Evolutionary conservation across 2,329 filamentous ascomycete species (phyloP).

Genomic region (Cercospora brassicicola): DNA sequence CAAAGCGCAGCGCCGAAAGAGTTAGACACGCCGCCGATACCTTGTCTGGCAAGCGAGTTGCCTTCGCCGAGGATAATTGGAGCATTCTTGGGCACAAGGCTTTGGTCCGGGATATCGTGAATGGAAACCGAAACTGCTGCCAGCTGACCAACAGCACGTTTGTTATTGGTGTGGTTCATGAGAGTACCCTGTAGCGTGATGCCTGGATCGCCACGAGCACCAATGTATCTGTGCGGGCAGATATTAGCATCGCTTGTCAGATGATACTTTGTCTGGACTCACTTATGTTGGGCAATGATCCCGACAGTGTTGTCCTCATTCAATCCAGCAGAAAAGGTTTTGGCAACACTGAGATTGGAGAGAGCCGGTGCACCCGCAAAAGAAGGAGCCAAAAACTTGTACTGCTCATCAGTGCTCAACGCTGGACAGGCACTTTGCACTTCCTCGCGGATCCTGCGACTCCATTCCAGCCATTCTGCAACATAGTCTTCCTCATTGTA

Average conservation of each 20-base stretch:
- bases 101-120: conserved; percentile 52
- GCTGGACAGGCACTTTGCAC: conserved; percentile 55
- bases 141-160: conserved; percentile 1
- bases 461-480: conserved; percentile 59
- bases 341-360: conserved; percentile 54
- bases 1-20: conserved; percentile 66
- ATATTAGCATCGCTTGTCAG: no score
- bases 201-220: conserved; percentile 52
- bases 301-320: conserved; percentile 52
- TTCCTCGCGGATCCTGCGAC: conserved; percentile 49
- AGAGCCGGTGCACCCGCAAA: conserved; percentile 51
- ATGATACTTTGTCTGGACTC: conserved; percentile 22
- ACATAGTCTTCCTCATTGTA: conserved; percentile 60
- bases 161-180: conserved; percentile 60
- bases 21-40: conserved; percentile 61
- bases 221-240: conserved; percentile 49
- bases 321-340: conserved; percentile 55
- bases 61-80: conserved; percentile 62
- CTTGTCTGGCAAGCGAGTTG: conserved; percentile 64
- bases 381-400: conserved; percentile 59
- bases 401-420: conserved; percentile 43
- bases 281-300: conserved; percentile 63
- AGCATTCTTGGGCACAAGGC: conserved; percentile 43
- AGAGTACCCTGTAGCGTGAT: conserved; percentile 63
- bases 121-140: conserved; percentile 48